These are phyloP conservation scores for Ustilago lituana DNA, from an alignment of 1,284 basidiomycete genomes.

Conservation along the genomic window DNA sequence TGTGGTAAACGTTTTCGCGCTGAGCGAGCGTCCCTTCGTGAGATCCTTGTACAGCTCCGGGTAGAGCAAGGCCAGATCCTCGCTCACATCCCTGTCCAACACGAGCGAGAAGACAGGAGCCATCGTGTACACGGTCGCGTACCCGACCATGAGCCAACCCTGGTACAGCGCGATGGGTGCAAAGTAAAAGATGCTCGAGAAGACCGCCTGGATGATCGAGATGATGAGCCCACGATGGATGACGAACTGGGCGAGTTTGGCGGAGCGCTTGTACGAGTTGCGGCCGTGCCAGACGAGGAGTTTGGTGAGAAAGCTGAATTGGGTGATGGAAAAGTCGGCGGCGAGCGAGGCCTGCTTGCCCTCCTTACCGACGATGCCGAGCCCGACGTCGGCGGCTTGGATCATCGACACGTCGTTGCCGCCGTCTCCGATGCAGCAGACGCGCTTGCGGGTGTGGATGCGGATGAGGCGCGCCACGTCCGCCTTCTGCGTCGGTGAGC, in stretches of 20 bases:
- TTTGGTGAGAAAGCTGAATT: constrained; percentile 94
- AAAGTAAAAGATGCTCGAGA: constrained; percentile 97
- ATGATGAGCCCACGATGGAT: constrained; percentile 96
- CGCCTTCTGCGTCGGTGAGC: constrained; percentile 98
- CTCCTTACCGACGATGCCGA: constrained; percentile 98
- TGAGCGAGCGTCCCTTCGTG: constrained; percentile 76
- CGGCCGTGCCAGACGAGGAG: constrained; percentile 95
- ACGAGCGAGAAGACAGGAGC: constrained; percentile 97
- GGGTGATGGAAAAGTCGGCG: constrained; percentile 95
- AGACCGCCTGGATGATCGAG: constrained; percentile 87
- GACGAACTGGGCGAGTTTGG: constrained; percentile 97
- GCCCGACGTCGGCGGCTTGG: constrained; percentile 90
- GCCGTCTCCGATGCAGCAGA: constrained; percentile 96
- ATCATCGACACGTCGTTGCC: constrained; percentile 97
- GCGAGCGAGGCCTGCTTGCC: constrained; percentile 97
- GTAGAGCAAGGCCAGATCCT: constrained; percentile 92
- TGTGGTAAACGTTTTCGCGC: constrained; percentile 96
- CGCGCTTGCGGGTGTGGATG: constrained; percentile 86
- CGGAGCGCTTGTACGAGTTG: constrained; percentile 96
- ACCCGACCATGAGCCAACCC: constrained; percentile 97
- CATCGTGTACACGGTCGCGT: constrained; percentile 98
- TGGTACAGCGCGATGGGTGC: constrained; percentile 98
- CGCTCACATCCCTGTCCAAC: constrained; percentile 92
- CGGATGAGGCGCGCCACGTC: constrained; percentile 94
- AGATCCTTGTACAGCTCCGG: constrained; percentile 98